phyloP scores from a whole-genome alignment of 176 grass and related monocot species.

The Bolboschoenus planiculmis region DNA sequence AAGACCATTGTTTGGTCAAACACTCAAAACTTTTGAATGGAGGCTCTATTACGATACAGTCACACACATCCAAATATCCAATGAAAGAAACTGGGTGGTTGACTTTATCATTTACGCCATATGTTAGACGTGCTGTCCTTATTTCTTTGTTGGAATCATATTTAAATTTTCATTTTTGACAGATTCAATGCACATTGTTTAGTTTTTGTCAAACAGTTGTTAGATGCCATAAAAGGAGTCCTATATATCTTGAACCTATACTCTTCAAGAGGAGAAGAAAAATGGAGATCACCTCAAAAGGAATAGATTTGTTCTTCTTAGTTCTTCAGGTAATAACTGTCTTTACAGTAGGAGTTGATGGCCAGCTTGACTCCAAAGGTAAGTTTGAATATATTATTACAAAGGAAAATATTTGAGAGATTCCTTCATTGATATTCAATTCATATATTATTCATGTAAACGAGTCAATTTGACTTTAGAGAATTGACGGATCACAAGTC shows the following conservation, averaged over 20 bases:
- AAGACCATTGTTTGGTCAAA: background rate
- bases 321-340: background rate
- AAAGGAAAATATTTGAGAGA: too few relatives aligned
- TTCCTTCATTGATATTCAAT: background rate
- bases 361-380: background rate
- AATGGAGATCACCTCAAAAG: background rate
- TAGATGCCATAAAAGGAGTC: background rate
- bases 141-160: background rate
- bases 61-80: background rate
- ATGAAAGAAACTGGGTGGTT: background rate
- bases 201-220: background rate
- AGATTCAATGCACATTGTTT: background rate
- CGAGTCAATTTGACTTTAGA: too few relatives aligned
- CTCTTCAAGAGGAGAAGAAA: background rate
- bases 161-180: background rate
- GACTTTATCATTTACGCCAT: background rate
- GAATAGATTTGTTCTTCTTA: background rate
- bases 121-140: background rate
- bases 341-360: background rate
- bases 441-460: too few relatives aligned
- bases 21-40: background rate
- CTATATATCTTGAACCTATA: background rate
- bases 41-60: background rate
- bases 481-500: too few relatives aligned
- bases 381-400: background rate